Percentiles rank a stretch among this genome's conserved stretches.
Evolutionary conservation across 176 grass and related monocot genomes (phyloP).

Genomic region (Secale cereale): DNA sequence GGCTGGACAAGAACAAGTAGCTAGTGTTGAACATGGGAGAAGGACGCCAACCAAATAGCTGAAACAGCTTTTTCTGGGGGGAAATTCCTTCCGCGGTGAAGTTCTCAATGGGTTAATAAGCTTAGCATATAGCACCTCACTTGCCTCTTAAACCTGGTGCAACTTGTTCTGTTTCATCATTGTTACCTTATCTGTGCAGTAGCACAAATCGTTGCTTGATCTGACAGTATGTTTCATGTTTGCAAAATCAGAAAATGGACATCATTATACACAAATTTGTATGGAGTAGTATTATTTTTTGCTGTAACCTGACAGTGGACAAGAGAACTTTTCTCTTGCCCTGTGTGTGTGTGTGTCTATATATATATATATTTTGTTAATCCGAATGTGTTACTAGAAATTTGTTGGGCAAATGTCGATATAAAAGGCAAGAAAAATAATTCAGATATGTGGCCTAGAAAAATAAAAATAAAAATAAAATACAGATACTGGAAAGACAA

Average conservation of each 20-base stretch:
- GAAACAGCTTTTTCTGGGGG: neutral
- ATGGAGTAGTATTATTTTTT: constrained; percentile 24
- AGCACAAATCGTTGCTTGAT: neutral
- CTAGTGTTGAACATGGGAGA: neutral
- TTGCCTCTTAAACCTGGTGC: neutral
- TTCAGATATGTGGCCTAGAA: neutral
- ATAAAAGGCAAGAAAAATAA: neutral
- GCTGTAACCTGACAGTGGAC: constrained; percentile 22
- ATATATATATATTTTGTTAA: constrained; percentile 1
- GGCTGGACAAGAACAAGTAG: constrained; percentile 84
- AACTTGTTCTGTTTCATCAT: neutral
- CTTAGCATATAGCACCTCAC: neutral
- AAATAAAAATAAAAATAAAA: neutral
- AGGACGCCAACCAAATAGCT: neutral
- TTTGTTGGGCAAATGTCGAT: neutral
- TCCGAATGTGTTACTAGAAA: neutral
- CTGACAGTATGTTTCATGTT: neutral
- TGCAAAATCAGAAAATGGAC: neutral
- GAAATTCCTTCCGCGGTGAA: neutral
- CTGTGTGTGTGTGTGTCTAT: no score
- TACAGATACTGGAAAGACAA: neutral
- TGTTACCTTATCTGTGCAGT: neutral
- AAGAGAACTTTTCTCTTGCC: constrained; percentile 5
- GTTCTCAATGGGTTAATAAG: neutral
- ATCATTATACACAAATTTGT: constrained; percentile 28